phyloP scores from a whole-genome alignment of 768 basidiomycete species.

The Floccularia luteovirens region DNA sequence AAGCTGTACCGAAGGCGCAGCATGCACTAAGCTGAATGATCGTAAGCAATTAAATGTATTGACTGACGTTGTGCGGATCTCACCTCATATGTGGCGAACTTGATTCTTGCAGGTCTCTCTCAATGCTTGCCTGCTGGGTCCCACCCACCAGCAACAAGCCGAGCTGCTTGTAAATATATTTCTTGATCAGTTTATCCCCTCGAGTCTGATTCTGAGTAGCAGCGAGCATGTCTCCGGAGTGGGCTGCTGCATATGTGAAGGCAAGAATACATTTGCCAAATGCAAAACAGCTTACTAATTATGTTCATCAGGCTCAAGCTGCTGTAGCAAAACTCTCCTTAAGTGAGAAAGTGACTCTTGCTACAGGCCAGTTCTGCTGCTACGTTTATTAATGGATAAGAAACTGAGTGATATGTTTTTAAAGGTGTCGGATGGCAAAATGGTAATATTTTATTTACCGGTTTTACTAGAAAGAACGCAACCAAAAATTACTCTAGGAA shows the following conservation, averaged over 20 bases:
- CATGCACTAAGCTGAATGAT: conserved; percentile 35
- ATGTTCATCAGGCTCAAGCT: conserved; percentile 37
- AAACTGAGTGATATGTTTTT: background rate
- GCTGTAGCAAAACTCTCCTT: conserved; percentile 43
- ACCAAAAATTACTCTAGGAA: conserved; percentile 20
- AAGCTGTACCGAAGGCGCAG: conserved; percentile 34
- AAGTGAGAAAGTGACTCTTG: conserved; percentile 50
- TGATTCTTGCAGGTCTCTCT: conserved; percentile 38
- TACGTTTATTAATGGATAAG: background rate
- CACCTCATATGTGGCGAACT: too few species aligned
- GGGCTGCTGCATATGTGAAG: conserved; percentile 47
- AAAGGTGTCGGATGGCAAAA: conserved; percentile 35
- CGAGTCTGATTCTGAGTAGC: background rate
- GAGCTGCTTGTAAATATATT: conserved; percentile 12
- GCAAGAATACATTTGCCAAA: too few species aligned
- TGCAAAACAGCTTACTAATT: too few species aligned
- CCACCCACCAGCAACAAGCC: conserved; percentile 13
- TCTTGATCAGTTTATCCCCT: background rate
- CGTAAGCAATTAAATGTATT: conserved; percentile 21
- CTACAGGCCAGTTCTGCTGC: conserved; percentile 31
- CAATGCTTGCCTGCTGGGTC: conserved; percentile 37
- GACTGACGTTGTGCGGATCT: too few species aligned
- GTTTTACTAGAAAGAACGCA: too few species aligned
- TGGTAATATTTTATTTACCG: conserved; percentile 18
- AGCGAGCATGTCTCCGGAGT: conserved; percentile 41